These are phyloP conservation scores for Mimosa pudica DNA, from an alignment of 306 rosid genomes.

Conservation along the genomic window DNA sequence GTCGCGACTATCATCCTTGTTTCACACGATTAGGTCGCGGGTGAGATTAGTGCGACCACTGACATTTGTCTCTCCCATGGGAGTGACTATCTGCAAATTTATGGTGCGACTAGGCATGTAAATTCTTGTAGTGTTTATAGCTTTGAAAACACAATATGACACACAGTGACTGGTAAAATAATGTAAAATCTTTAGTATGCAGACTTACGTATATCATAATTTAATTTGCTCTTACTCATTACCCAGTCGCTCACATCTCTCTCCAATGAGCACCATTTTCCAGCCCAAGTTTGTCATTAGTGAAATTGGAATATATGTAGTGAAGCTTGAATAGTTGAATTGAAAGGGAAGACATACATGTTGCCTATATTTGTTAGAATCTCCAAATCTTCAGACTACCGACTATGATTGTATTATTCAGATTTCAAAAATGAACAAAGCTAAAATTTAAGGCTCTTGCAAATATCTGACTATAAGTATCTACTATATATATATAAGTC, in stretches of 20 bases:
- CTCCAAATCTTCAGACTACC: neutral
- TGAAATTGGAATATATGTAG: neutral
- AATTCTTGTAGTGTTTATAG: no score
- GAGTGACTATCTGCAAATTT: no score
- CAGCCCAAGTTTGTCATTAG: neutral
- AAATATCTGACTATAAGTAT: neutral
- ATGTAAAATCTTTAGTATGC: no score
- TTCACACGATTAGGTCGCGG: no score
- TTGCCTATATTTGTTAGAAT: neutral
- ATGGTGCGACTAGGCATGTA: no score
- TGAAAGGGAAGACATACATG: neutral
- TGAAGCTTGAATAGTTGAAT: slow-evolving; percentile 6
- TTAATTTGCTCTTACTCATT: neutral
- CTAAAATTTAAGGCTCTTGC: neutral
- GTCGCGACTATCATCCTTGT: no score
- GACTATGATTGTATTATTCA: neutral
- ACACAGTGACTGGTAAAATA: neutral
- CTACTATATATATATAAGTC: neutral
- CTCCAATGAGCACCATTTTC: neutral
- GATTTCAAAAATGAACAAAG: neutral
- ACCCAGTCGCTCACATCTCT: neutral
- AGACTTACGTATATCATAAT: neutral
- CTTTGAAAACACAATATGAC: neutral
- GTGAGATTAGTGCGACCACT: no score
- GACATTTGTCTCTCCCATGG: no score